Percentiles rank a stretch among this genome's conserved stretches.
These are phyloP conservation scores for Pichia sp. DNA, from an alignment of 1,139 yeast species.

Conservation along the genomic window DNA sequence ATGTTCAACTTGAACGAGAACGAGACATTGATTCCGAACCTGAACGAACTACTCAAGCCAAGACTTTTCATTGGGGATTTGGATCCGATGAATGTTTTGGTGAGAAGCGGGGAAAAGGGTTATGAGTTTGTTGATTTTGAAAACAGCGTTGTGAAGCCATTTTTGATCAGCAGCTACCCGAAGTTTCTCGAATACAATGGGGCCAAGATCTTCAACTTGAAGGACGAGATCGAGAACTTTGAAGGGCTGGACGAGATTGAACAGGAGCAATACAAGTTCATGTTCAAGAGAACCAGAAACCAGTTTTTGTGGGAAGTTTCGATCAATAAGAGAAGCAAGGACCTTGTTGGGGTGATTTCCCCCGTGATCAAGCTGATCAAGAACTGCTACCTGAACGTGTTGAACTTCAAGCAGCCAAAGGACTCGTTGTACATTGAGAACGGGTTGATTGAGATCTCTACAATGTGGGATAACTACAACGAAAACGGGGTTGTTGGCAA, in stretches of 20 bases:
- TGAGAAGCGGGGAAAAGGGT: conserved; percentile 36
- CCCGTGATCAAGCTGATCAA: conserved; percentile 69
- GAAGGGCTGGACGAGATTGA: conserved; percentile 64
- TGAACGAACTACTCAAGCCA: conserved; percentile 62
- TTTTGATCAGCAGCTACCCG: conserved; percentile 72
- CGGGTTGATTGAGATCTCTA: conserved; percentile 64
- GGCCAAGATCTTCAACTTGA: conserved; percentile 70
- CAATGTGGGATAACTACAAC: conserved; percentile 70
- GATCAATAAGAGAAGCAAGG: conserved; percentile 58
- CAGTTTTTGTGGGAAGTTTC: conserved; percentile 83
- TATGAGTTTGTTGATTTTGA: conserved; percentile 75
- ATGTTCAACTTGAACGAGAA: conserved; percentile 49
- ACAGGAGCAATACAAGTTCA: conserved; percentile 75
- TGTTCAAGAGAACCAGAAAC: conserved; percentile 85
- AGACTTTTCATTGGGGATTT: conserved; percentile 76
- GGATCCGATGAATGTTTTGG: conserved; percentile 82
- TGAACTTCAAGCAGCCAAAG: conserved; percentile 55
- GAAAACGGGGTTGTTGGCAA: conserved; percentile 53
- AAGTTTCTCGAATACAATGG: conserved; percentile 83
- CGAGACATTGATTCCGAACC: conserved; percentile 41
- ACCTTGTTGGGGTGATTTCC: conserved; percentile 71
- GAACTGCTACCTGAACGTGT: conserved; percentile 61
- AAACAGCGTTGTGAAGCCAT: conserved; percentile 74
- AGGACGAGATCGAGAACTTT: conserved; percentile 70
- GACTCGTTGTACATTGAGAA: conserved; percentile 67